phyloP scores from a whole-genome alignment of 2,329 filamentous ascomycete species.

The Bimuria novae-zelandiae region DNA sequence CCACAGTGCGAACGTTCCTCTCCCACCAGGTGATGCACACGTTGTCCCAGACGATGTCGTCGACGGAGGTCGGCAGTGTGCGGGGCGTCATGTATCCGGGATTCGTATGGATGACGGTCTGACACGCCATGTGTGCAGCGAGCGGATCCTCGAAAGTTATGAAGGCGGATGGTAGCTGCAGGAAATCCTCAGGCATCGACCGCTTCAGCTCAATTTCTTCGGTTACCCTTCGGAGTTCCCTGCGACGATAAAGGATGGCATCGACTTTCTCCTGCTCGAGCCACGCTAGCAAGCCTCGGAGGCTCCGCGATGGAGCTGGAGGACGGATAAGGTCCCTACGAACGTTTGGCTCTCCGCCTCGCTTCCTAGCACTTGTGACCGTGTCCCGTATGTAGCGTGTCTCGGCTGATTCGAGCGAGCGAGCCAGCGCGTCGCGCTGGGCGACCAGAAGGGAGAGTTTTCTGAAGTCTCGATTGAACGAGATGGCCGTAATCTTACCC shows the following conservation, averaged over 20 bases:
- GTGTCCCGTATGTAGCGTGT: constrained; percentile 8
- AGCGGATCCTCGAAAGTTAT: constrained; percentile 13
- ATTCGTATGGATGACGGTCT: constrained; percentile 15
- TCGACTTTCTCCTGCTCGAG: constrained; percentile 7
- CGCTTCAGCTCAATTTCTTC: constrained; percentile 10
- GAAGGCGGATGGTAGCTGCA: constrained; percentile 9
- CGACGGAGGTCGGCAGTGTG: constrained; percentile 7
- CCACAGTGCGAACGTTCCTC: constrained; percentile 10
- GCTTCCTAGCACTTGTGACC: background rate
- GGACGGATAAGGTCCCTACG: background rate
- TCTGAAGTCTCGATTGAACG: constrained; percentile 16
- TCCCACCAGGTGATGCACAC: constrained; percentile 12
- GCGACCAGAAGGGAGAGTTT: background rate
- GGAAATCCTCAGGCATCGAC: background rate
- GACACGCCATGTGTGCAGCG: constrained; percentile 10
- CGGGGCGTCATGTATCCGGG: constrained; percentile 12
- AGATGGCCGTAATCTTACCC: constrained; percentile 8
- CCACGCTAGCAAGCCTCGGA: background rate
- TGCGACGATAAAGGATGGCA: background rate
- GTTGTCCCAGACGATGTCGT: constrained; percentile 17
- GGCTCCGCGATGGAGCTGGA: background rate
- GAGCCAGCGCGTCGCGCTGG: constrained; percentile 1
- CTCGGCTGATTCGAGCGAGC: constrained; percentile 8
- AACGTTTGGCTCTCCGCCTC: background rate
- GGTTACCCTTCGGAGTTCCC: constrained; percentile 9